Percentiles rank a stretch among this genome's conserved stretches.
These are phyloP conservation scores for Solanum gracilifrons DNA, from an alignment of 257 asterid species.

Conservation along the genomic window DNA sequence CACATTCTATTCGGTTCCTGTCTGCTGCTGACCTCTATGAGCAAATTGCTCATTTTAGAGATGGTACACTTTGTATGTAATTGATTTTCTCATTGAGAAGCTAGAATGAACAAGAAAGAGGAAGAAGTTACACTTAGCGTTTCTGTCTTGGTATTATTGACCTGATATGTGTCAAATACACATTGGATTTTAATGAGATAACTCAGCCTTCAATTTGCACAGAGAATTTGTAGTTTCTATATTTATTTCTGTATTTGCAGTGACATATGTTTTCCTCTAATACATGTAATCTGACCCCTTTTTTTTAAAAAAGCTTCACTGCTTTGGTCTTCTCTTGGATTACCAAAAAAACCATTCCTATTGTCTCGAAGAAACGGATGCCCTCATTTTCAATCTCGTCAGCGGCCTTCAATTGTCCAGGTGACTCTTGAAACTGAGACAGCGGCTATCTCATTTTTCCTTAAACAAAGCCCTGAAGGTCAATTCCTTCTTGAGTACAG, in stretches of 20 bases:
- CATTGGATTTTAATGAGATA: neutral
- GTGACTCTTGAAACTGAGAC: slow-evolving; percentile 30
- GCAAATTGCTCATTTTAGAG: neutral
- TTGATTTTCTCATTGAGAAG: neutral
- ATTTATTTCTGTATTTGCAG: neutral
- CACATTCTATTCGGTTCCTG: neutral
- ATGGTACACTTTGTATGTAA: neutral
- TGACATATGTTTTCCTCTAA: neutral
- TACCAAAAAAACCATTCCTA: slow-evolving; percentile 36
- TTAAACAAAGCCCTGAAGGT: neutral
- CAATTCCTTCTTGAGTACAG: slow-evolving; percentile 28
- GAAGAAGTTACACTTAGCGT: neutral
- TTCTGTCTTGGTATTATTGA: neutral
- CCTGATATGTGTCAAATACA: neutral
- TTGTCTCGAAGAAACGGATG: slow-evolving; percentile 45
- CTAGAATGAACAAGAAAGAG: neutral
- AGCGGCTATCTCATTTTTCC: neutral
- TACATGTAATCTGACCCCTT: neutral
- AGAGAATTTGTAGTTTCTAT: neutral
- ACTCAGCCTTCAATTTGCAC: neutral
- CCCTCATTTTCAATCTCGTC: slow-evolving; percentile 67
- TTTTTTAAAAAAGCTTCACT: slow-evolving; percentile 57
- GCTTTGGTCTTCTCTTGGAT: slow-evolving; percentile 81
- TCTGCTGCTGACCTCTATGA: neutral
- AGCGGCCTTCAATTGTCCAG: slow-evolving; percentile 80